Percentiles rank a stretch among this genome's conserved stretches.
These are phyloP conservation scores for Psophocarpus tetragonolobus DNA, from an alignment of 306 rosid species.

Conservation along the genomic window DNA sequence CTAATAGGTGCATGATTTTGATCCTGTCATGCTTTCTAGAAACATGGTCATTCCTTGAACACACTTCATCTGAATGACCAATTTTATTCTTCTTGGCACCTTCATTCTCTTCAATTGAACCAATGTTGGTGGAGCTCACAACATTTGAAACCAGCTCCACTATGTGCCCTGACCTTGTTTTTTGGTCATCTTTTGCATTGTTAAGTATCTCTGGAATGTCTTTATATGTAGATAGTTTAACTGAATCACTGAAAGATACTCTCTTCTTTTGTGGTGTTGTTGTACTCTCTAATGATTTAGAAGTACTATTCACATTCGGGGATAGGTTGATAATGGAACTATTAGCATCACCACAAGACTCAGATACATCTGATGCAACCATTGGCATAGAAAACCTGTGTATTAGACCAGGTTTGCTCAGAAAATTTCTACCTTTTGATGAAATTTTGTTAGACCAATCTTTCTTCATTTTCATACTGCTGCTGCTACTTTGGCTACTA, in stretches of 20 bases:
- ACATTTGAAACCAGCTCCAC: constrained; percentile 10
- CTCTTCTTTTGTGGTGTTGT: constrained; percentile 26
- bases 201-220: constrained; percentile 14
- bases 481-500: constrained; percentile 41
- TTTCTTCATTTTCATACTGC: constrained; percentile 23
- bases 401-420: neutral
- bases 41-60: neutral
- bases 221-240: constrained; percentile 11
- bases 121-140: neutral
- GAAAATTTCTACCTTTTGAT: neutral
- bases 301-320: neutral
- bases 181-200: constrained; percentile 12
- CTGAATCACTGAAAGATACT: constrained; percentile 50
- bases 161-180: neutral
- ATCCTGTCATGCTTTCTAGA: neutral
- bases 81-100: neutral
- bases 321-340: neutral
- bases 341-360: neutral
- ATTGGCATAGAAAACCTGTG: constrained; percentile 39
- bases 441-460: constrained; percentile 10
- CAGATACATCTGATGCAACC: constrained; percentile 26
- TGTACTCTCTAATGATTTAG: neutral
- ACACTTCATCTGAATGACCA: neutral
- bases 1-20: constrained; percentile 19
- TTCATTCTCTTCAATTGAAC: neutral